Evolutionary conservation across 2,329 filamentous ascomycete genomes (phyloP).

Genomic region (Colletotrichum sp.): DNA sequence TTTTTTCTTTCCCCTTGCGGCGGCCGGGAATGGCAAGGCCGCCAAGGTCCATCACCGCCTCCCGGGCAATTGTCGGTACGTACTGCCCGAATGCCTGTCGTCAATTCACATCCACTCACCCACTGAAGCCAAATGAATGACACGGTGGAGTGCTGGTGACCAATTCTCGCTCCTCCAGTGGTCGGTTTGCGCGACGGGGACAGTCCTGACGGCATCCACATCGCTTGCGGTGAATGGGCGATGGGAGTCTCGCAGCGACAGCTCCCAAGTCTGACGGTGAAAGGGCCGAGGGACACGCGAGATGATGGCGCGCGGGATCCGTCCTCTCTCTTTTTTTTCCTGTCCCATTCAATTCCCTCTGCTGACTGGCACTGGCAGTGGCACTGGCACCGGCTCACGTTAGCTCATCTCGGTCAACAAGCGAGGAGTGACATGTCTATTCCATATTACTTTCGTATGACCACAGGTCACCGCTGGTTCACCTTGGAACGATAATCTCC

Average conservation of each 20-base stretch:
- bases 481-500: background rate
- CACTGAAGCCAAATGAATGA: background rate
- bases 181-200: background rate
- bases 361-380: background rate
- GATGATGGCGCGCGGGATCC: slow-evolving; percentile 16
- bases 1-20: background rate
- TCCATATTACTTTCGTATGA: background rate
- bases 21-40: background rate
- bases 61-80: slow-evolving; percentile 1
- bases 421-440: slow-evolving; percentile 8
- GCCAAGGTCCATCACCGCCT: slow-evolving; percentile 3
- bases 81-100: background rate
- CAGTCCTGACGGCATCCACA: background rate
- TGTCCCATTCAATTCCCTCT: background rate
- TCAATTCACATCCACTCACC: background rate
- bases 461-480: slow-evolving; percentile 19
- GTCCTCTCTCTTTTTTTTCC: background rate
- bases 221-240: background rate
- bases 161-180: background rate
- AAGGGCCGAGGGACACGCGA: background rate
- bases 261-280: background rate
- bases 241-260: background rate
- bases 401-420: slow-evolving; percentile 1
- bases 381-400: background rate
- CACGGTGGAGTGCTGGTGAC: background rate